Evolutionary conservation across 352 stramenopile species (phyloP), one percentile per base, ranked within the genome.

Genomic region (Achlya hypogyna): DNA sequence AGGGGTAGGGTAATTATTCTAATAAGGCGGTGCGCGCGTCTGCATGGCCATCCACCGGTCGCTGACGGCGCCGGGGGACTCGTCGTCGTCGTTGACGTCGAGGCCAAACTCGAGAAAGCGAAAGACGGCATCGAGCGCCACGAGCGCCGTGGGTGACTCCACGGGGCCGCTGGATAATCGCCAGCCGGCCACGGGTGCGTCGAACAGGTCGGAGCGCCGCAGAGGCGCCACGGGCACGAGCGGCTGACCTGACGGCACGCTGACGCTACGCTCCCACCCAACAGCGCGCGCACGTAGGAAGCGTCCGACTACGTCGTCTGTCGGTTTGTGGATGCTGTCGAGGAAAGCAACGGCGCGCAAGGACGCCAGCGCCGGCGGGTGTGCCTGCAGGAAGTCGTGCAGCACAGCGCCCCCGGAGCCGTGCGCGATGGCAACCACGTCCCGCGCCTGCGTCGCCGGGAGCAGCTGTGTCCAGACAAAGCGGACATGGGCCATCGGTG

Each of bases 381-480:
- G 31, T 20, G n/a, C 16, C 16, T 38, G 49, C 10, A 56, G 31
- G 25, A 56, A 56, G 31, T 56, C 49, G 2, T 56, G 25, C 10
- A 56, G 10, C 25, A n/a, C 25, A 16, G 31, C n/a, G 25, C 49
- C 49, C 12, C 49, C 49, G 31, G 16, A n/a, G 25, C 49, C 49
- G 31, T 56, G 25, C 25, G 49, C 49, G 4, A 56, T 56, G 2
- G 49, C 49, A 10, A 56, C 49, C 12, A 56, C 31, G 31, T 56
- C 49, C 2, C 31, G 49, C 25, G 49, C 49, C 25, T 10, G 14
- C 31, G 49, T 56, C 25, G 49, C 25, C 25, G 49, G 49, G 2
- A 56, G 49, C 8, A 56, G 31, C 31, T 56, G 49, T 16, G 49
- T 56, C 49, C 49, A 56, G 25, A 56, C 49, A 20, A 22, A 56